Evolutionary conservation across 306 rosid species (phyloP).

Genomic region (Quercus glauca): DNA sequence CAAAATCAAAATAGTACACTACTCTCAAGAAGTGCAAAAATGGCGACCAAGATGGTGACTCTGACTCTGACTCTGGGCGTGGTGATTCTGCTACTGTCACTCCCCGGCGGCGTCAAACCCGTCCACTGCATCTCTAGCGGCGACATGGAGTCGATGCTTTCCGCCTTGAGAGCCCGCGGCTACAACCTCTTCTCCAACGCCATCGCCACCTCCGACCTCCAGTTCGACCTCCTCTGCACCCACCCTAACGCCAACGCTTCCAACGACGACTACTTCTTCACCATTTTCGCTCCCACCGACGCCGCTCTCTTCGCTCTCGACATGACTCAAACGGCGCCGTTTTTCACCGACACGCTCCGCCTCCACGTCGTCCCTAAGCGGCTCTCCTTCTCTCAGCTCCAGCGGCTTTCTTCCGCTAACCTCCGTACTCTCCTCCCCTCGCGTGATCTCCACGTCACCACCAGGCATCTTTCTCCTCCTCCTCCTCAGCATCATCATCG

Average conservation of each 20-base stretch:
- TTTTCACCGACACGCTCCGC: slow-evolving; percentile 53
- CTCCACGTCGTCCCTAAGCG: slow-evolving; percentile 60
- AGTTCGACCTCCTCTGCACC: slow-evolving; percentile 24
- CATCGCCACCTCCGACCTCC: slow-evolving; percentile 60
- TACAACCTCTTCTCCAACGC: slow-evolving; percentile 69
- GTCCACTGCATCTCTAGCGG: slow-evolving; percentile 19
- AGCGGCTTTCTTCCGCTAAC: slow-evolving; percentile 24
- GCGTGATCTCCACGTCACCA: slow-evolving; percentile 26
- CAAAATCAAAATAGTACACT: too few species aligned
- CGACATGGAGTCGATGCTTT: slow-evolving; percentile 50
- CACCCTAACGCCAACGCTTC: slow-evolving; percentile 2
- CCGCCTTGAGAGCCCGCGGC: slow-evolving; percentile 45
- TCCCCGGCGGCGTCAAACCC: neutral
- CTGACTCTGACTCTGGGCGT: neutral
- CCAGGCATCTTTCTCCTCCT: neutral
- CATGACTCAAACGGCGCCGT: slow-evolving; percentile 50
- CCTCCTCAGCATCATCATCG: neutral
- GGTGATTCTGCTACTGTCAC: neutral
- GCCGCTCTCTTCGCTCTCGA: slow-evolving; percentile 60
- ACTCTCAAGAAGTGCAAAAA: too few species aligned
- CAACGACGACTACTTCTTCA: slow-evolving; percentile 22
- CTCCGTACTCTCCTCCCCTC: slow-evolving; percentile 51
- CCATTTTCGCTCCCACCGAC: slow-evolving; percentile 65
- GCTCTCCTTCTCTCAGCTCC: slow-evolving; percentile 47
- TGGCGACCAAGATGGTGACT: neutral